Evolutionary conservation across 1,284 basidiomycete genomes (phyloP).

Genomic region (Ceratobasidium sp.): DNA sequence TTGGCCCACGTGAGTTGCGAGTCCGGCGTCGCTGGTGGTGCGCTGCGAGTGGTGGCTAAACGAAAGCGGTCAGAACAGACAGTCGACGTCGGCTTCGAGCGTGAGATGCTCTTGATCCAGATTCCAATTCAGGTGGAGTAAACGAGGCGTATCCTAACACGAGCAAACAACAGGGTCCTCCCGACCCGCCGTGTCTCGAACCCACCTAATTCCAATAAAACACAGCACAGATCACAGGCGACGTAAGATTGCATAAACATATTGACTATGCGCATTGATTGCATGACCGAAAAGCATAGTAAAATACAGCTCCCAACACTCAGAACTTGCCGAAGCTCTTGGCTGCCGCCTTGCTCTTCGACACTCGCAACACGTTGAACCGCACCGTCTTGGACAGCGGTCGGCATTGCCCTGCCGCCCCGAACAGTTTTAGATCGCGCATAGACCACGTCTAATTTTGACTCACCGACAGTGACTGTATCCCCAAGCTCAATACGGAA

Average conservation of each 20-base stretch:
- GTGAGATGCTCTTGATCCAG: conserved; percentile 38
- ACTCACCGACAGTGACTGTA: conserved; percentile 91
- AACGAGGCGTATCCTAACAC: conserved; percentile 36
- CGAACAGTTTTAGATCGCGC: conserved; percentile 20
- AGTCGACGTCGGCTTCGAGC: conserved; percentile 41
- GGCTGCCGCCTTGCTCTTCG: conserved; percentile 83
- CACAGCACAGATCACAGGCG: conserved; percentile 18
- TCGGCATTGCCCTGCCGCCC: conserved; percentile 84
- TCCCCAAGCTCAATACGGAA: conserved; percentile 97
- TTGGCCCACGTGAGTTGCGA: conserved; percentile 46
- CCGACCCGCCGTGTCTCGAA: conserved; percentile 23
- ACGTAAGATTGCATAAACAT: conserved; percentile 42
- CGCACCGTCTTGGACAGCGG: conserved; percentile 99
- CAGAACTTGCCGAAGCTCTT: conserved; percentile 97
- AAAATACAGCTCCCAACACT: conserved; percentile 44
- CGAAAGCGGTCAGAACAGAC: conserved; percentile 18
- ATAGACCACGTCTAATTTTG: not conserved
- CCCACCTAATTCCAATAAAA: not conserved
- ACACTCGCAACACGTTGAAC: conserved; percentile 94
- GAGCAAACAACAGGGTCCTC: conserved; percentile 29
- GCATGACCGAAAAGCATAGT: conserved; percentile 9
- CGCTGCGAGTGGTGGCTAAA: not conserved
- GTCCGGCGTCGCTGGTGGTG: not conserved
- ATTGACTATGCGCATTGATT: conserved; percentile 33
- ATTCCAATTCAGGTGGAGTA: conserved; percentile 39